Evolutionary conservation across 2,329 filamentous ascomycete species (phyloP).

Genomic region (Trichophyton schoenleinii): DNA sequence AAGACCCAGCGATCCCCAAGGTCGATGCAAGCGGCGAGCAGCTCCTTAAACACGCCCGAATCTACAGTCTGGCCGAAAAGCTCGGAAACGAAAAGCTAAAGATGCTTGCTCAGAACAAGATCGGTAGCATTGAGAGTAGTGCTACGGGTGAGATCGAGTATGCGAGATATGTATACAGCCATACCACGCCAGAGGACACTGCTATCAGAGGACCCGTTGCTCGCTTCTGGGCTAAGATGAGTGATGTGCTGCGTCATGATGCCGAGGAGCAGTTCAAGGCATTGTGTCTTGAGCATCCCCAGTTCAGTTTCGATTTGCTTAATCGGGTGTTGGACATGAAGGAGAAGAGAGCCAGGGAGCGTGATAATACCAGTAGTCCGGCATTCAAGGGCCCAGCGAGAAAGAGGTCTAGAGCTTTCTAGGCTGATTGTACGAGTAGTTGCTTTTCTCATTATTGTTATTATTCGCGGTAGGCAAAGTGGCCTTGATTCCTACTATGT

Average conservation of each 20-base stretch:
- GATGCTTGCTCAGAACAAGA: slow-evolving; percentile 71
- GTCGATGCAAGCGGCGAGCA: slow-evolving; percentile 70
- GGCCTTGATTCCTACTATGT: neutral
- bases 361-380: slow-evolving; percentile 23
- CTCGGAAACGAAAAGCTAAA: slow-evolving; percentile 57
- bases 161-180: slow-evolving; percentile 76
- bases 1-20: slow-evolving; percentile 50
- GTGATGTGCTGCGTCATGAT: slow-evolving; percentile 70
- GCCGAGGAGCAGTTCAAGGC: slow-evolving; percentile 73
- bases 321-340: slow-evolving; percentile 41
- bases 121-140: slow-evolving; percentile 79
- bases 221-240: slow-evolving; percentile 77
- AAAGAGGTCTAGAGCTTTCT: slow-evolving; percentile 23
- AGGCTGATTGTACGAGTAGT: neutral
- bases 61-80: slow-evolving; percentile 80
- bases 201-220: slow-evolving; percentile 71
- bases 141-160: slow-evolving; percentile 85
- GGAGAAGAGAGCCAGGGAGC: slow-evolving; percentile 30
- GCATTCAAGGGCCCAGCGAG: slow-evolving; percentile 26
- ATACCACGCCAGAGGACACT: slow-evolving; percentile 56
- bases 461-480: no score
- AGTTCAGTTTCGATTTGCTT: slow-evolving; percentile 87
- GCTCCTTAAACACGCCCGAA: slow-evolving; percentile 74
- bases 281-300: slow-evolving; percentile 77
- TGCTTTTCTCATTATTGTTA: neutral